These are phyloP conservation scores for Boletus rufocinnamomeus DNA, from an alignment of 768 basidiomycete genomes.

Conservation along the genomic window DNA sequence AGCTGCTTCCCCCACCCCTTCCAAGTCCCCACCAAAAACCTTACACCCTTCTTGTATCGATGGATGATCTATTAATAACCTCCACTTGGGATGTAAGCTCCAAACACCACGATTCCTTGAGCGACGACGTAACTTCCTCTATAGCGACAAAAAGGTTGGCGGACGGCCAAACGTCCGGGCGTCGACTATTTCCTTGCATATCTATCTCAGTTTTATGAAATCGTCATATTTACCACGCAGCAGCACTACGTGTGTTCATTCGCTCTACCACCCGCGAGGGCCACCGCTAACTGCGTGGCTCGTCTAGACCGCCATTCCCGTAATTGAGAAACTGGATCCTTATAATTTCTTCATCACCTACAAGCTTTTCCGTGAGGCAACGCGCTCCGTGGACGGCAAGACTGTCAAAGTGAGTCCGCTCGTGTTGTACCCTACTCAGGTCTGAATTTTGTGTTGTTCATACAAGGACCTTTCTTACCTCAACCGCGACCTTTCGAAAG, in stretches of 20 bases:
- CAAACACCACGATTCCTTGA: neutral
- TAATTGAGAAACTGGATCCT: constrained; percentile 92
- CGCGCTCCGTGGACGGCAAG: constrained; percentile 77
- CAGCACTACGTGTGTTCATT: constrained; percentile 72
- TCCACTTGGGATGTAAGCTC: constrained; percentile 93
- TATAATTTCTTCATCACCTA: constrained; percentile 89
- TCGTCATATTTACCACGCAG: constrained; percentile 94
- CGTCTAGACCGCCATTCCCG: constrained; percentile 79
- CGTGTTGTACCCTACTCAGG: neutral
- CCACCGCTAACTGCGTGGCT: constrained; percentile 2
- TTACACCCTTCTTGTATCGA: constrained; percentile 86
- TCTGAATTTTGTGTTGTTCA: constrained; percentile 1
- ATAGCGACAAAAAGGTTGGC: constrained; percentile 92
- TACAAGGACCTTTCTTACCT: constrained; percentile 86
- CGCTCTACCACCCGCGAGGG: neutral
- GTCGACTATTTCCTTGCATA: constrained; percentile 98
- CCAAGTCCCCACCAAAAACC: constrained; percentile 84
- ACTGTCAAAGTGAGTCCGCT: constrained; percentile 70
- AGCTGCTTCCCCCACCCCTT: constrained; percentile 85
- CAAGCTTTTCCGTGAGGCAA: constrained; percentile 91
- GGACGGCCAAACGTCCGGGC: constrained; percentile 96
- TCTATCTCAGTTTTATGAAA: constrained; percentile 96
- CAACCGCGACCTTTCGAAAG: constrained; percentile 91
- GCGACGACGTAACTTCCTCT: neutral
- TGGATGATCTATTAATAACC: constrained; percentile 90